Evolutionary conservation across 2,329 filamentous ascomycete species (phyloP), one percentile per base, ranked within the genome.

Genomic region (Plectosphaerella plurivora): DNA sequence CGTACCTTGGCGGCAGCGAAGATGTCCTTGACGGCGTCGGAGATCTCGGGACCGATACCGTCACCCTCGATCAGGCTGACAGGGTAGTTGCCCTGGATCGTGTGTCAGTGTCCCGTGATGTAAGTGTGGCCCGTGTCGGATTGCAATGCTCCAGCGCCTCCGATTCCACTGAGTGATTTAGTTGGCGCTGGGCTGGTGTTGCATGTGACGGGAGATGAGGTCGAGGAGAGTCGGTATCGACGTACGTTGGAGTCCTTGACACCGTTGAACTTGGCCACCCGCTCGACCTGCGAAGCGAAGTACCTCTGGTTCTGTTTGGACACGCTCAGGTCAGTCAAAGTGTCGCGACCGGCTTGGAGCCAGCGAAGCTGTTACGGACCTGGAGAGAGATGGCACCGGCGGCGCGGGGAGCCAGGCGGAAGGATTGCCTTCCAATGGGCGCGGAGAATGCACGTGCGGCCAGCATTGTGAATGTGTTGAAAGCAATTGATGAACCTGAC

Each of bases 61-160:
- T 99, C 95, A 76, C 95, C 94, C 82, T 99, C 95, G 62, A 99
- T 99, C 75, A 99, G 81, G 65, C 90, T 93, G 67, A 99, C 94
- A 53, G 89, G 89, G 83, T 88, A 99, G 75, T 94, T 94, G 68
- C 94, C 94, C 91, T 96, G 65, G 55, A 60, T 54, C 53, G 28
- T 33, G 28, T 33, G 28, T 33, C 28, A 33, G 28, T 33, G 5
- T 22, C 22, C 5, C 9, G 28, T 10, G 28, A 5, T 33, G 28
- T 33, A 45, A 51, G 42, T 53, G 49, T 46, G 47, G 51, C 51
- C 46, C 47, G 16, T 57, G 57, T 60, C 53, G 56, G 46, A 28
- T 11, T 22, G 22, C 22, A 3, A 22, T 22, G 14, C 5, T 24
- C 35, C 25, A 51, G 35, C 24, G 28, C 45, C 15, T 33, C 11